Evolutionary conservation across 176 grass and related monocot species (phyloP).

Genomic region (Triticum turgidum): DNA sequence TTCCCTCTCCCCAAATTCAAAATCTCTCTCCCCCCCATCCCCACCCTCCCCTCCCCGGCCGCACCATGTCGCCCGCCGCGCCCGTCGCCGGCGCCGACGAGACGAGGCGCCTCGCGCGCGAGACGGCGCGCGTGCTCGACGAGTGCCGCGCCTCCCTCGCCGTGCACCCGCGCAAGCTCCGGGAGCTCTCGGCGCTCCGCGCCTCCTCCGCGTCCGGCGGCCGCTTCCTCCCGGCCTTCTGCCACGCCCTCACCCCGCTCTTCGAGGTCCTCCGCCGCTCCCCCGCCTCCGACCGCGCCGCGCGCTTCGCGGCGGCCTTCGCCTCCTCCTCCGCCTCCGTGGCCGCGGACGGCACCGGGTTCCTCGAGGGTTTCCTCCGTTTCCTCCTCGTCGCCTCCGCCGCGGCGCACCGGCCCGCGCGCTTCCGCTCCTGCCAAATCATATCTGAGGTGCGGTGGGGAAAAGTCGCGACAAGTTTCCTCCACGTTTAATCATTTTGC

Average conservation of each 20-base stretch:
- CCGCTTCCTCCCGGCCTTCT: slow-evolving; percentile 67
- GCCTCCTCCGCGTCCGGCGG: slow-evolving; percentile 21
- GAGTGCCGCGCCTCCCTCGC: slow-evolving; percentile 69
- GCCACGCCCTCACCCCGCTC: slow-evolving; percentile 52
- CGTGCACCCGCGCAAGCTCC: slow-evolving; percentile 68
- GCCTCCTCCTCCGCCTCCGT: slow-evolving; percentile 42
- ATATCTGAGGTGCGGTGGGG: slow-evolving; percentile 60
- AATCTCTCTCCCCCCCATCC: neutral
- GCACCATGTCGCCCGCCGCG: slow-evolving; percentile 31
- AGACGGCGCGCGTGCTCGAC: slow-evolving; percentile 69
- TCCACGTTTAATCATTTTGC: neutral
- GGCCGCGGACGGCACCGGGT: slow-evolving; percentile 21
- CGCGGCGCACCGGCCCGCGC: slow-evolving; percentile 53
- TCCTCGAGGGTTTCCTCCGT: slow-evolving; percentile 76
- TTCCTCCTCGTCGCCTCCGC: slow-evolving; percentile 59
- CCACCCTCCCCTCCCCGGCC: neutral
- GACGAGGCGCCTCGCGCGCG: slow-evolving; percentile 30
- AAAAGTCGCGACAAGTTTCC: no score
- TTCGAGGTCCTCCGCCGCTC: slow-evolving; percentile 61
- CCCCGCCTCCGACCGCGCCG: slow-evolving; percentile 47
- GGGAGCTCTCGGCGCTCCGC: slow-evolving; percentile 67
- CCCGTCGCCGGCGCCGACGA: slow-evolving; percentile 16
- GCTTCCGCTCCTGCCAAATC: slow-evolving; percentile 73
- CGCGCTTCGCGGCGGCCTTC: slow-evolving; percentile 63
- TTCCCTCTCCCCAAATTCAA: slow-evolving; percentile 41